These are phyloP conservation scores for Pseudogymnoascus sp. DNA, from an alignment of 2,329 filamentous ascomycete species.

Conservation along the genomic window DNA sequence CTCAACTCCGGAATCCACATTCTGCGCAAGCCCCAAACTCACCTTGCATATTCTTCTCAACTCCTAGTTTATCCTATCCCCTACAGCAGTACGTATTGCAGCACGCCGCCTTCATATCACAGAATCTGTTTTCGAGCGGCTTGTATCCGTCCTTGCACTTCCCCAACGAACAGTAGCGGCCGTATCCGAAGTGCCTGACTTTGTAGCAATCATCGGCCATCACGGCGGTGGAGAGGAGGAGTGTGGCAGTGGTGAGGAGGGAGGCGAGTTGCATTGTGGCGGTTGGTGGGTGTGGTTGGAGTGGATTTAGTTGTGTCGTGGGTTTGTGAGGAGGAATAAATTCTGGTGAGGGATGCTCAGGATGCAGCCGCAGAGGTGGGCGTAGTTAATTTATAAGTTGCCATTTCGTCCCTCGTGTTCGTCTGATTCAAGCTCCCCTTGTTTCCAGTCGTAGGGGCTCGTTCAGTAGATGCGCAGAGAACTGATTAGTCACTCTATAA, in stretches of 20 bases:
- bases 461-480: not conserved
- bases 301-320: not conserved
- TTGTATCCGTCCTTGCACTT: not conserved
- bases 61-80: not conserved
- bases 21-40: not conserved
- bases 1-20: not conserved
- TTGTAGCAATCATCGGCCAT: not conserved
- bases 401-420: not conserved
- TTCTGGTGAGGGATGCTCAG: not conserved
- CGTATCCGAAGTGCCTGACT: not conserved
- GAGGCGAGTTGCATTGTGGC: not conserved
- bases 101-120: not conserved
- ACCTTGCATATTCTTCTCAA: not conserved
- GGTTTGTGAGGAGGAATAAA: not conserved
- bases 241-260: not conserved
- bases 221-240: not conserved
- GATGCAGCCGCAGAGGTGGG: not conserved
- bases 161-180: not conserved
- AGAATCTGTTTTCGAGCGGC: not conserved
- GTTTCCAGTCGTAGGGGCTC: not conserved
- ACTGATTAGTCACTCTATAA: not conserved
- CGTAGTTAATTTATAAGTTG: not conserved
- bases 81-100: conserved; percentile 3
- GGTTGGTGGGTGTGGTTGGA: not conserved
- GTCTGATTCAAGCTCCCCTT: not conserved